Evolutionary conservation across 176 grass and related monocot genomes (phyloP).

Genomic region (Bromus sterilis): DNA sequence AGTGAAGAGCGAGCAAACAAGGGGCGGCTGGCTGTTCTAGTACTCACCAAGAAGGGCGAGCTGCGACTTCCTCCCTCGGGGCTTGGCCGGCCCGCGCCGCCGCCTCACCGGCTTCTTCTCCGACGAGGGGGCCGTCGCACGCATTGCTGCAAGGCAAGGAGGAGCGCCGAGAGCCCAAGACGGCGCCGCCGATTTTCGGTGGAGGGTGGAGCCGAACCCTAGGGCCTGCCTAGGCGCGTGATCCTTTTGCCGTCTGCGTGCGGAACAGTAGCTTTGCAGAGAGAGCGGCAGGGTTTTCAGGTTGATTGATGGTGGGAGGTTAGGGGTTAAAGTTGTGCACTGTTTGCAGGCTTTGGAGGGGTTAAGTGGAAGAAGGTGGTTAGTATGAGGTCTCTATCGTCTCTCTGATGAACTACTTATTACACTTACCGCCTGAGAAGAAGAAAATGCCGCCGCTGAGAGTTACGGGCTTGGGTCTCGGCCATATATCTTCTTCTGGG

Average conservation of each 20-base stretch:
- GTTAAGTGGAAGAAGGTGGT: not conserved
- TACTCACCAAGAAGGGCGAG: constrained; percentile 38
- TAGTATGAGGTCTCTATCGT: not conserved
- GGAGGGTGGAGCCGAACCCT: not conserved
- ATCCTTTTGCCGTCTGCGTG: not conserved
- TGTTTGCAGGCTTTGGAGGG: not conserved
- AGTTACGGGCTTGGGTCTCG: not conserved
- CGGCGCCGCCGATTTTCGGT: constrained; percentile 14
- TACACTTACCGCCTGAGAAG: not conserved
- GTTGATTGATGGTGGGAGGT: not conserved
- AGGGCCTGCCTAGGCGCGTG: no score
- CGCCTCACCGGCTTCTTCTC: not conserved
- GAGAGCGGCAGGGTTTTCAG: not conserved
- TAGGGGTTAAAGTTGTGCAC: not conserved
- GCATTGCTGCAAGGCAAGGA: constrained; percentile 4
- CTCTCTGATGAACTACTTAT: not conserved
- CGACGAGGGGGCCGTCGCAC: not conserved
- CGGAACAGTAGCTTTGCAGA: not conserved
- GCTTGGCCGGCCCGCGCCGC: constrained; percentile 20
- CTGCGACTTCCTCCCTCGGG: constrained; percentile 34
- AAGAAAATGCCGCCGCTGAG: not conserved
- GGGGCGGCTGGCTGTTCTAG: not conserved
- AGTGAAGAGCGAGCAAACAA: not conserved
- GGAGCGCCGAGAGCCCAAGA: not conserved
- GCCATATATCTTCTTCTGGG: not conserved